A percentile compares a stretch with the other conserved stretches of the same genome.
Evolutionary conservation across 2,329 filamentous ascomycete species (phyloP).

Genomic region (Botrytis sinoallii): DNA sequence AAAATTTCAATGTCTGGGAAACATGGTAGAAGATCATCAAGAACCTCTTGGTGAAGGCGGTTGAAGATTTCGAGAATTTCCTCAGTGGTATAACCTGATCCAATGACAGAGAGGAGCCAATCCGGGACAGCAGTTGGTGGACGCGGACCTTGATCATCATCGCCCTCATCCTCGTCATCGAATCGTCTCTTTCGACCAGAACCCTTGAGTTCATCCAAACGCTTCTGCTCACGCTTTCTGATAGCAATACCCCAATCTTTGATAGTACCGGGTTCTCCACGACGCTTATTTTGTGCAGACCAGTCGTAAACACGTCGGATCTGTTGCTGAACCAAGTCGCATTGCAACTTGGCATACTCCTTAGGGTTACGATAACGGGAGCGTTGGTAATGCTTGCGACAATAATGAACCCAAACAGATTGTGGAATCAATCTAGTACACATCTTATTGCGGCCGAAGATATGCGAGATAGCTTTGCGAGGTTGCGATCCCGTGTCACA

Average conservation of each 20-base stretch:
- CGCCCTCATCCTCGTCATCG: conserved; percentile 29
- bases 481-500: conserved; percentile 60
- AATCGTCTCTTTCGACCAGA: conserved; percentile 33
- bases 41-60: conserved; percentile 38
- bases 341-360: conserved; percentile 60
- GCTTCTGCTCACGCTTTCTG: conserved; percentile 62
- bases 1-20: conserved; percentile 44
- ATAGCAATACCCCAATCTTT: conserved; percentile 60
- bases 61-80: conserved; percentile 41
- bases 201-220: conserved; percentile 45
- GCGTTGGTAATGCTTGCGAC: conserved; percentile 80
- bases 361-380: conserved; percentile 64
- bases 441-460: conserved; percentile 80
- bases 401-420: conserved; percentile 71
- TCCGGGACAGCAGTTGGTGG: conserved; percentile 37
- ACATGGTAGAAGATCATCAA: conserved; percentile 37
- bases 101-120: conserved; percentile 36
- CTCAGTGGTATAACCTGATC: conserved; percentile 37
- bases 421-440: conserved; percentile 69
- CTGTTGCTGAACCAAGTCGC: conserved; percentile 60
- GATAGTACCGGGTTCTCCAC: conserved; percentile 45
- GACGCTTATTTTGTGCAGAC: conserved; percentile 50
- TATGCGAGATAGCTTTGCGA: conserved; percentile 75
- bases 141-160: conserved; percentile 27
- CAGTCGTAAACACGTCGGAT: conserved; percentile 61